phyloP scores from a whole-genome alignment of 805 yeast genomes.

The Ogataea henricii region DNA sequence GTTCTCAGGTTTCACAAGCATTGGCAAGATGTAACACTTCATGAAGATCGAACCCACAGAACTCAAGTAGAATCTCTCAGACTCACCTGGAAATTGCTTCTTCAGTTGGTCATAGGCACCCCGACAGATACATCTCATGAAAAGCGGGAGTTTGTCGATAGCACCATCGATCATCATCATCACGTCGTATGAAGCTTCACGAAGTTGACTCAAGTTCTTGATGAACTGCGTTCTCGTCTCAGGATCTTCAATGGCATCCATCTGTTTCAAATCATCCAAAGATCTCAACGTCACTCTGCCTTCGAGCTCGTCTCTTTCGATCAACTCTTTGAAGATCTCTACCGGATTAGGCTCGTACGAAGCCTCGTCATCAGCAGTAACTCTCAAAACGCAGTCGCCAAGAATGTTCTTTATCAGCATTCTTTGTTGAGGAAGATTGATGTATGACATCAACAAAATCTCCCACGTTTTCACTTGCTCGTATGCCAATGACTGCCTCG shows the following conservation, averaged over 20 bases:
- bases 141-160: constrained; percentile 51
- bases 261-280: constrained; percentile 31
- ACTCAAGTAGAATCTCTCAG: constrained; percentile 60
- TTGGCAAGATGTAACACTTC: constrained; percentile 50
- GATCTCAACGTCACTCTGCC: constrained; percentile 30
- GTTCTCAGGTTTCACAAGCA: constrained; percentile 55
- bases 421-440: constrained; percentile 52
- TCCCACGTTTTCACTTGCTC: constrained; percentile 43
- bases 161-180: constrained; percentile 51
- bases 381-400: constrained; percentile 40
- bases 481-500: constrained; percentile 23
- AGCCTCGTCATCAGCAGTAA: constrained; percentile 50
- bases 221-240: constrained; percentile 74
- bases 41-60: constrained; percentile 68
- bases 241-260: constrained; percentile 76
- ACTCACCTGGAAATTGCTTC: constrained; percentile 54
- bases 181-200: constrained; percentile 69
- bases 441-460: constrained; percentile 42
- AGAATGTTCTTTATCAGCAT: constrained; percentile 42
- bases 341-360: constrained; percentile 84
- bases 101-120: constrained; percentile 35
- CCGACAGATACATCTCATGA: constrained; percentile 56
- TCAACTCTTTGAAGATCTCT: constrained; percentile 47
- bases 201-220: constrained; percentile 66
- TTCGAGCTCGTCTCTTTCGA: constrained; percentile 36